Percentiles rank a stretch among this genome's conserved stretches.
phyloP scores from a whole-genome alignment of 2,329 filamentous ascomycete species.

The Penicillium italicum region DNA sequence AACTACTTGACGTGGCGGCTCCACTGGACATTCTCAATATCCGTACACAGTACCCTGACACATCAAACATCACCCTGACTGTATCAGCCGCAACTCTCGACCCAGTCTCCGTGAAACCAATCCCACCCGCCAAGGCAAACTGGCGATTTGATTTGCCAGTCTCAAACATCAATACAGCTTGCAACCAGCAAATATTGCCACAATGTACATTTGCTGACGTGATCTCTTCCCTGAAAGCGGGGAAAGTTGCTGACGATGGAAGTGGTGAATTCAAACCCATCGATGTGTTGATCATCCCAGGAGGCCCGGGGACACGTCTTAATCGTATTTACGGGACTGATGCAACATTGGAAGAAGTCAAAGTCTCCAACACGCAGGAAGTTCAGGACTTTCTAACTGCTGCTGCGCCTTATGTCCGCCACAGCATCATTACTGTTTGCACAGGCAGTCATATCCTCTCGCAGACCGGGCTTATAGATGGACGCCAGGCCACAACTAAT shows the following conservation, averaged over 20 bases:
- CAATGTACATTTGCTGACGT: conserved; percentile 7
- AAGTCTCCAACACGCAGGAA: conserved; percentile 4
- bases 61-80: conserved; percentile 4
- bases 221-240: conserved; percentile 1
- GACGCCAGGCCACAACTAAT: conserved; percentile 1
- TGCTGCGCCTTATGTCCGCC: conserved; percentile 5
- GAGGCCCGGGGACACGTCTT: conserved; percentile 1
- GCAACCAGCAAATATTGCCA: conserved; percentile 8
- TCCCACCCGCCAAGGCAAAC: not conserved
- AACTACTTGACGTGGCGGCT: conserved; percentile 3
- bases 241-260: not conserved
- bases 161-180: not conserved
- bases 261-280: conserved; percentile 1
- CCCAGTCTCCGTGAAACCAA: conserved; percentile 9
- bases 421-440: conserved; percentile 8
- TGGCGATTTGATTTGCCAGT: conserved; percentile 2
- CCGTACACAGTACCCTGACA: conserved; percentile 2
- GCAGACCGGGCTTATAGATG: conserved; percentile 2
- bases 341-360: not conserved
- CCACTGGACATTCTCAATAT: conserved; percentile 12
- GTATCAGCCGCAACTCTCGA: conserved; percentile 5
- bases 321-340: not conserved
- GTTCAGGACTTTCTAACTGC: conserved; percentile 1
- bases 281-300: conserved; percentile 7
- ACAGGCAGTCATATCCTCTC: conserved; percentile 5